These are phyloP conservation scores for Paxillus rubicundulus DNA, from an alignment of 768 basidiomycete genomes.

Conservation along the genomic window DNA sequence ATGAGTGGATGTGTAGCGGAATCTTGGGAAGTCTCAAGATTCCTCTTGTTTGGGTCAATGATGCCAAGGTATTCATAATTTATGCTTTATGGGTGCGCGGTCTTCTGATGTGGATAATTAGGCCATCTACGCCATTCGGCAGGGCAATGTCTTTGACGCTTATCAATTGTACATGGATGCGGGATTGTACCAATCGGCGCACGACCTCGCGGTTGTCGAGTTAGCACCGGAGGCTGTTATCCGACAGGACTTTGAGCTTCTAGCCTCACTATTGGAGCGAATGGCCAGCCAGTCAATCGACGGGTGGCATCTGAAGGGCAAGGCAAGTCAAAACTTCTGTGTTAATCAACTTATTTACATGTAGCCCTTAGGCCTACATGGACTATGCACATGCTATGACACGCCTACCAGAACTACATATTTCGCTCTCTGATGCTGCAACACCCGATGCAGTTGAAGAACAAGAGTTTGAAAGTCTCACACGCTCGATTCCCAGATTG, in stretches of 20 bases:
- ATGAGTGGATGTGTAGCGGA: constrained; percentile 73
- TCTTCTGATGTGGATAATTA: constrained; percentile 26
- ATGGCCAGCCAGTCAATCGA: constrained; percentile 59
- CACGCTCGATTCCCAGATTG: constrained; percentile 58
- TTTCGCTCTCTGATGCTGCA: constrained; percentile 40
- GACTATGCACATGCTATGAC: constrained; percentile 70
- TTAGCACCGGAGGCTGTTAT: constrained; percentile 88
- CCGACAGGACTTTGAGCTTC: constrained; percentile 48
- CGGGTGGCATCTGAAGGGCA: constrained; percentile 82
- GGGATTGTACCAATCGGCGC: constrained; percentile 68
- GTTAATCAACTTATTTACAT: constrained; percentile 5
- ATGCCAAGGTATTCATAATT: constrained; percentile 64
- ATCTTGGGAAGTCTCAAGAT: constrained; percentile 75
- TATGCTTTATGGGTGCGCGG: neutral
- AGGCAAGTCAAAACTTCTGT: constrained; percentile 44
- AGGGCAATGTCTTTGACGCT: constrained; percentile 64
- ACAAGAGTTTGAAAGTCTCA: constrained; percentile 58
- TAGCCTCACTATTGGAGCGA: constrained; percentile 65
- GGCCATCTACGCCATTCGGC: constrained; percentile 65
- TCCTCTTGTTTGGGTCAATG: constrained; percentile 84
- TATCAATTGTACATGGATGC: constrained; percentile 77
- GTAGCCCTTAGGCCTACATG: constrained; percentile 51
- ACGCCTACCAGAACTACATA: constrained; percentile 54
- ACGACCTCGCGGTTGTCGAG: constrained; percentile 80
- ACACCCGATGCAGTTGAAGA: constrained; percentile 46